A percentile compares a stretch with the other conserved stretches of the same genome.
Evolutionary conservation across 345 rosid genomes (phyloP).

Genomic region (Gossypium thurberi): DNA sequence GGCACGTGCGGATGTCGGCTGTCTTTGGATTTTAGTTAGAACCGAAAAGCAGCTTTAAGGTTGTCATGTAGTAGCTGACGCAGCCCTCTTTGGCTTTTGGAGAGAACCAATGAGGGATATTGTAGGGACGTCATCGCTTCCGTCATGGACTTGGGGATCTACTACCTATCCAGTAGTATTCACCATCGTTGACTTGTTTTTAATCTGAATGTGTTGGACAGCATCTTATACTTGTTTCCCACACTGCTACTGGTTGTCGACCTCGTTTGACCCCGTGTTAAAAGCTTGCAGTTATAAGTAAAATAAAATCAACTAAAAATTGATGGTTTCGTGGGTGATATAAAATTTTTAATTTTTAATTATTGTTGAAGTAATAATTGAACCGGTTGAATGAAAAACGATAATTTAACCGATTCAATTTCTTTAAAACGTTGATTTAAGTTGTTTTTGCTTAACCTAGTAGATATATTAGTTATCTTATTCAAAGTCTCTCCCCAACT

Average conservation of each 20-base stretch:
- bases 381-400: accelerated
- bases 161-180: neutral
- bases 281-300: neutral
- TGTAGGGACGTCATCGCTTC: neutral
- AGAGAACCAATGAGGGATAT: neutral
- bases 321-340: too few species aligned
- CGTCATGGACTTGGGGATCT: neutral
- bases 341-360: too few species aligned
- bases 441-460: too few species aligned
- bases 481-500: accelerated
- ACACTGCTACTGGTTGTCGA: neutral
- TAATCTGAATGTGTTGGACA: neutral
- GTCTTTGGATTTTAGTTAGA: neutral
- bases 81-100: neutral
- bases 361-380: too few species aligned
- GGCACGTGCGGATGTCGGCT: neutral
- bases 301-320: too few species aligned
- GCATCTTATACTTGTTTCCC: neutral
- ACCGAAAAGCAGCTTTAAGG: neutral
- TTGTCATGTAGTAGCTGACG: neutral
- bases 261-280: neutral
- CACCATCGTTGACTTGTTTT: neutral
- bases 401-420: too few species aligned
- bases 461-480: too few species aligned
- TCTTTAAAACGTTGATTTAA: too few species aligned